Conservation (phyloP, 176 grass and related monocot genomes). For the Carex cristatella region DNA sequence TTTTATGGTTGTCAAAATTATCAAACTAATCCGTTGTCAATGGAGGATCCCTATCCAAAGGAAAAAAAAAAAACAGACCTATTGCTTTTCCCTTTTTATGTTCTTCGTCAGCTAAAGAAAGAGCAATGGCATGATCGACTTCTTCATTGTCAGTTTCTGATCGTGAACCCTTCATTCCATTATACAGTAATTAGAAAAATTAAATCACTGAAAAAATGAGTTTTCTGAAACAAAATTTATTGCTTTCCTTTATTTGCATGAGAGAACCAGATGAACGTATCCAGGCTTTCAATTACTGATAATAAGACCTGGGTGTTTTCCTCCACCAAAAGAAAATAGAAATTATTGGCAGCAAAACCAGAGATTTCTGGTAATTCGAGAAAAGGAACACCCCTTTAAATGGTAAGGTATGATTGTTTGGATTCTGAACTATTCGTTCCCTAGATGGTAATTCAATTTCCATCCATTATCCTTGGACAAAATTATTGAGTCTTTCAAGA, state of each 20-base stretch:
- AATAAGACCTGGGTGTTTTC: neutral
- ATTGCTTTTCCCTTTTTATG: conserved; percentile 50
- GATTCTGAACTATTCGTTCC: neutral
- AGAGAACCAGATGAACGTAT: neutral
- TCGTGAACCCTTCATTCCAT: conserved; percentile 42
- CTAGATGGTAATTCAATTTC: neutral
- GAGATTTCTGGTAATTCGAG: neutral
- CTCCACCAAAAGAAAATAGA: neutral
- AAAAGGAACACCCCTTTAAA: neutral
- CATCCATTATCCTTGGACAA: neutral
- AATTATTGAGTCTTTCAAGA: neutral
- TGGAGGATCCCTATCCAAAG: no score
- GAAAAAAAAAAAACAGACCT: conserved; percentile 32
- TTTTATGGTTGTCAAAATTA: no score
- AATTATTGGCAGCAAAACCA: neutral
- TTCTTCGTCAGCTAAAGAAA: conserved; percentile 85
- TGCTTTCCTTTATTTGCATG: neutral
- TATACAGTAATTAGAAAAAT: neutral
- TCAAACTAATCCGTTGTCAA: no score
- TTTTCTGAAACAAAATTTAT: neutral
- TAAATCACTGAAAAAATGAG: neutral
- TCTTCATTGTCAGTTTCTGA: conserved; percentile 75
- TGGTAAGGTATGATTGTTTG: neutral
- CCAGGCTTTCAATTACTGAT: neutral
- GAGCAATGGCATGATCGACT: conserved; percentile 82